A percentile compares a stretch with the other conserved stretches of the same genome.
Evolutionary conservation across 208 protist species (phyloP).

Genomic region (Trypanosoma platydactyli): DNA sequence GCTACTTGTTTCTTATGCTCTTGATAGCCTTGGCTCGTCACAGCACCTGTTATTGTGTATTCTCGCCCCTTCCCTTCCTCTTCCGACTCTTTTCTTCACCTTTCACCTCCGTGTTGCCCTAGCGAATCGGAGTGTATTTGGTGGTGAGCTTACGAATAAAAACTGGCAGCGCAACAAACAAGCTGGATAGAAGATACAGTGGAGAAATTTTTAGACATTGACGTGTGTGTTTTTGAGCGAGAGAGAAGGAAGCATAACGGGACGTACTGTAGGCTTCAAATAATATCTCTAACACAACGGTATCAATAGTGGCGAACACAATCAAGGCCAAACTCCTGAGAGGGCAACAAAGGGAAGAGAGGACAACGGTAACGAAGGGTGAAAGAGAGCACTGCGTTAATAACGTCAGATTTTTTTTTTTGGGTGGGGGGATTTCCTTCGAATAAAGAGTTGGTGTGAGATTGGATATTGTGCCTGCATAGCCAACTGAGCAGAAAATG

Average conservation of each 20-base stretch:
- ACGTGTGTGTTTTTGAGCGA: too few species aligned
- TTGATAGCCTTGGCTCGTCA: neutral
- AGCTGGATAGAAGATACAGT: too few species aligned
- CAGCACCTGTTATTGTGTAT: neutral
- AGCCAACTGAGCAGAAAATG: neutral
- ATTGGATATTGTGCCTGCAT: too few species aligned
- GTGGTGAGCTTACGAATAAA: neutral
- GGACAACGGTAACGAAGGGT: too few species aligned
- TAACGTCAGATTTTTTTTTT: conserved; percentile 14
- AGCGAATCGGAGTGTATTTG: neutral
- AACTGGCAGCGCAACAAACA: too few species aligned
- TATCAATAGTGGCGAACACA: too few species aligned
- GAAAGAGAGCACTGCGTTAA: neutral
- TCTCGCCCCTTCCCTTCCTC: neutral
- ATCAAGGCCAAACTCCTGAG: too few species aligned
- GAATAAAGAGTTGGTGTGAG: too few species aligned
- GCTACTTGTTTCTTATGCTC: neutral
- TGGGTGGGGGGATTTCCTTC: neutral
- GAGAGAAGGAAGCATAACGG: too few species aligned
- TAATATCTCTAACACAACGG: too few species aligned
- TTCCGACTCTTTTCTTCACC: neutral
- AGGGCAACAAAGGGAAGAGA: neutral
- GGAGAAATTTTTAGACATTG: too few species aligned
- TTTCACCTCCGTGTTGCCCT: neutral
- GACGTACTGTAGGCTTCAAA: too few species aligned